Evolutionary conservation across 805 yeast genomes (phyloP).

Genomic region (Gaillardinia entomophila): DNA sequence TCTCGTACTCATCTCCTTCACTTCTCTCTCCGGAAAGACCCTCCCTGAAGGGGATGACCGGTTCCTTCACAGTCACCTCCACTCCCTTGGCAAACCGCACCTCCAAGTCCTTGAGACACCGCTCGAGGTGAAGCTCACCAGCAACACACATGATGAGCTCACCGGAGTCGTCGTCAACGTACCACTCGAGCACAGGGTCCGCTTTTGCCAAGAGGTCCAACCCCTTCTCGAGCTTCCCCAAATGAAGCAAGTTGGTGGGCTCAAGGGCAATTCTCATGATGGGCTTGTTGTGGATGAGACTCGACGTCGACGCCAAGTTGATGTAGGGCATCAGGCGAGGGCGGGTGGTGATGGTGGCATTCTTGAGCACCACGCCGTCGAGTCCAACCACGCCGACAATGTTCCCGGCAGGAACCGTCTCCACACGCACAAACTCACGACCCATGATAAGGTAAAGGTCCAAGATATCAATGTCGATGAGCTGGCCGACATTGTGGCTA

Average conservation of each 20-base stretch:
- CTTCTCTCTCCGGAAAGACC: conserved; percentile 33
- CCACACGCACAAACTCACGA: conserved; percentile 71
- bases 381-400: conserved; percentile 93
- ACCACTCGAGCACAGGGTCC: conserved; percentile 91
- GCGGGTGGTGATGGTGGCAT: conserved; percentile 66
- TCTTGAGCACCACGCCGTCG: conserved; percentile 74
- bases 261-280: conserved; percentile 95
- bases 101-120: conserved; percentile 85
- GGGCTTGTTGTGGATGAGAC: conserved; percentile 63
- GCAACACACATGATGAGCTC: conserved; percentile 93
- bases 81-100: conserved; percentile 86
- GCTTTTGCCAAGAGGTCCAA: conserved; percentile 74
- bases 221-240: conserved; percentile 73
- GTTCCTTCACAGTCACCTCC: conserved; percentile 81
- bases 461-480: conserved; percentile 54
- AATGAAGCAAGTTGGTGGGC: conserved; percentile 79
- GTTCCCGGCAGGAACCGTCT: conserved; percentile 87
- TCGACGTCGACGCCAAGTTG: conserved; percentile 46
- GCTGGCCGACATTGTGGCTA: conserved; percentile 42
- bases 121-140: conserved; percentile 92
- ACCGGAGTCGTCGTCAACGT: conserved; percentile 76
- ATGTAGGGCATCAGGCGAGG: conserved; percentile 79
- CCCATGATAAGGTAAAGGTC: conserved; percentile 88
- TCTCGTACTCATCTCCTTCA: conserved; percentile 23
- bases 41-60: conserved; percentile 92